phyloP scores from a whole-genome alignment of 805 yeast genomes.

The Kurtzmaniella fragi region DNA sequence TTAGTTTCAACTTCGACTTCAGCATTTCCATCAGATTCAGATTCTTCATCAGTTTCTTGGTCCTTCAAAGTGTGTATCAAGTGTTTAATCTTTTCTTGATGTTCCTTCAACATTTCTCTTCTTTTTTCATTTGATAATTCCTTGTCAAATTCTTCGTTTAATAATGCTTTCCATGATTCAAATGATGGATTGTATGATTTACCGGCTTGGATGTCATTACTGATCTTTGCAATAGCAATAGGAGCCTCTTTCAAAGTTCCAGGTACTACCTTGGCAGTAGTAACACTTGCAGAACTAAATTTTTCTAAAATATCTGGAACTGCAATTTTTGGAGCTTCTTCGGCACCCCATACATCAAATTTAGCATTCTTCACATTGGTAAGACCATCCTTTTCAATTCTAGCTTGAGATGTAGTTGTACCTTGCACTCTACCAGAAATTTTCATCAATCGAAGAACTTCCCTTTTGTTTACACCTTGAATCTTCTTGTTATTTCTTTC shows the following conservation, averaged over 20 bases:
- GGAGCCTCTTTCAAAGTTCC: conserved; percentile 50
- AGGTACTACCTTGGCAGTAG: conserved; percentile 51
- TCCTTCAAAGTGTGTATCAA: conserved; percentile 61
- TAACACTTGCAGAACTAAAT: conserved; percentile 16
- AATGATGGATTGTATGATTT: conserved; percentile 89
- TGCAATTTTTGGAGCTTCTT: conserved; percentile 11
- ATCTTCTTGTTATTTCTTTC: conserved; percentile 37
- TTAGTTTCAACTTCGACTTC: conserved; percentile 32
- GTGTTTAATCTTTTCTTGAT: conserved; percentile 57
- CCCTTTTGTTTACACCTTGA: conserved; percentile 62
- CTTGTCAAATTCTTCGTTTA: conserved; percentile 57
- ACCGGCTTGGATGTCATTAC: conserved; percentile 68
- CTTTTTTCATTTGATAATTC: conserved; percentile 67
- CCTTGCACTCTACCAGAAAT: conserved; percentile 71
- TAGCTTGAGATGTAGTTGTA: conserved; percentile 45
- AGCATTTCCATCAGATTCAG: conserved; percentile 32
- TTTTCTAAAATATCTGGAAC: conserved; percentile 14
- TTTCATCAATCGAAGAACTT: conserved; percentile 61
- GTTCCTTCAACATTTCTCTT: conserved; percentile 55
- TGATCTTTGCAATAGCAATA: conserved; percentile 41
- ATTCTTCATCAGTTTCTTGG: conserved; percentile 44
- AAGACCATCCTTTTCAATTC: conserved; percentile 62
- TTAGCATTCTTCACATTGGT: conserved; percentile 35
- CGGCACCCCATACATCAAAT: conserved; percentile 69
- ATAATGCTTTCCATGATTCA: conserved; percentile 73